Evolutionary conservation across 2,329 filamentous ascomycete species (phyloP).

Genomic region (Nemania sp.): DNA sequence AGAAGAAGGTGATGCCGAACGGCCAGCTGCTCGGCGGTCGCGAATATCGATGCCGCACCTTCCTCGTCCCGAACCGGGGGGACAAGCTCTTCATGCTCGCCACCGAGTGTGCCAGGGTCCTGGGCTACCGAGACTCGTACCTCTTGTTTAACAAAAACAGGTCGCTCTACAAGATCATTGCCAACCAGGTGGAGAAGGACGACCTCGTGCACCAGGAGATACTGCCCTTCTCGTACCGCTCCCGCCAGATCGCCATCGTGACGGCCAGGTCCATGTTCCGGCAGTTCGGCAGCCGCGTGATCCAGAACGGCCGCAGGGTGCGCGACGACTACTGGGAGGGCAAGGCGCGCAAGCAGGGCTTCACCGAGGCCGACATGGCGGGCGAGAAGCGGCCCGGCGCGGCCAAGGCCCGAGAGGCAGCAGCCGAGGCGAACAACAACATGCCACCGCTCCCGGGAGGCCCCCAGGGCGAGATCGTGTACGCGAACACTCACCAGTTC

Average conservation of each 20-base stretch:
- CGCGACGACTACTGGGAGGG: constrained; percentile 99
- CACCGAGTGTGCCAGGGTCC: constrained; percentile 91
- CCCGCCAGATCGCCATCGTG: constrained; percentile 97
- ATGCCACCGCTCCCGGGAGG: constrained; percentile 61
- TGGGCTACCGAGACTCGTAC: constrained; percentile 97
- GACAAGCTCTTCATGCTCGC: constrained; percentile 98
- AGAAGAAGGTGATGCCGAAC: constrained; percentile 87
- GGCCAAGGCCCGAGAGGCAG: constrained; percentile 83
- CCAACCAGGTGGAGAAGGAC: constrained; percentile 93
- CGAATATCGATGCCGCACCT: constrained; percentile 91
- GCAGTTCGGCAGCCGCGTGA: constrained; percentile 94
- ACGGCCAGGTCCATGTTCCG: constrained; percentile 98
- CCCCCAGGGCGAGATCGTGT: constrained; percentile 84
- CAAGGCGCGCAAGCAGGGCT: constrained; percentile 95
- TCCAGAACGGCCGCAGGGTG: constrained; percentile 85
- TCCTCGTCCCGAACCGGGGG: constrained; percentile 86
- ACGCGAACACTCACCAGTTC: constrained; percentile 74
- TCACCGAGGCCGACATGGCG: constrained; percentile 93
- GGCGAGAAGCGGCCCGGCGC: constrained; percentile 95
- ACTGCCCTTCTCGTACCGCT: constrained; percentile 94
- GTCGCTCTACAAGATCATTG: constrained; percentile 96
- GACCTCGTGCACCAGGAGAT: constrained; percentile 95
- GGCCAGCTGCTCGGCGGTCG: constrained; percentile 82
- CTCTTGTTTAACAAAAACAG: constrained; percentile 98
- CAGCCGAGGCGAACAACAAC: constrained; percentile 69